A percentile compares a stretch with the other conserved stretches of the same genome.
Evolutionary conservation across 306 rosid species (phyloP).

Genomic region (Fragaria ananassa): DNA sequence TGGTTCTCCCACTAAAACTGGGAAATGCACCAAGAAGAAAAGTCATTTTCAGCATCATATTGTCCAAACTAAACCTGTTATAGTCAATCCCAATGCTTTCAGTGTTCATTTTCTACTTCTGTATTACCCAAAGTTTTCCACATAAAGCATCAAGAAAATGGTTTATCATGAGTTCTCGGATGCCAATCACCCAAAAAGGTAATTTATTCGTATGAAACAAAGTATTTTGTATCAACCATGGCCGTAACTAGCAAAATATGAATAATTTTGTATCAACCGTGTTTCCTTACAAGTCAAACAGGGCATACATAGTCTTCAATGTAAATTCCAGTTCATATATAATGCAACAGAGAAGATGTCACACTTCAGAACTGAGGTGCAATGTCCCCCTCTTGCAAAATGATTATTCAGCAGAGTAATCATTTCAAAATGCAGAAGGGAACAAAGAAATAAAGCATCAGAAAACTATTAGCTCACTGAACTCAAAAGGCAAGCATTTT

Average conservation of each 20-base stretch:
- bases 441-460: background rate
- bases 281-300: too few species aligned
- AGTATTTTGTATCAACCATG: too few species aligned
- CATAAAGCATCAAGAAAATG: background rate
- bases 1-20: background rate
- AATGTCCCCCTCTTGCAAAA: too few species aligned
- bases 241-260: too few species aligned
- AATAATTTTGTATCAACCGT: too few species aligned
- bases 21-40: background rate
- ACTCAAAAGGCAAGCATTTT: slow-evolving; percentile 38
- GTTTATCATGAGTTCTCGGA: background rate
- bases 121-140: background rate
- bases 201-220: background rate
- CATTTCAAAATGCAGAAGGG: background rate
- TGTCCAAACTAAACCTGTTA: background rate
- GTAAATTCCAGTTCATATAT: too few species aligned
- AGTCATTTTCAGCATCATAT: background rate
- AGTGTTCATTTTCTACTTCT: background rate
- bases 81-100: background rate
- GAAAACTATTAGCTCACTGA: slow-evolving; percentile 1
- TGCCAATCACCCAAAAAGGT: background rate
- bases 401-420: too few species aligned
- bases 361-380: too few species aligned
- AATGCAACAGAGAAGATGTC: too few species aligned
- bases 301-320: too few species aligned